phyloP scores from a whole-genome alignment of 1,284 basidiomycete species.

The Trichosporon sp. region DNA sequence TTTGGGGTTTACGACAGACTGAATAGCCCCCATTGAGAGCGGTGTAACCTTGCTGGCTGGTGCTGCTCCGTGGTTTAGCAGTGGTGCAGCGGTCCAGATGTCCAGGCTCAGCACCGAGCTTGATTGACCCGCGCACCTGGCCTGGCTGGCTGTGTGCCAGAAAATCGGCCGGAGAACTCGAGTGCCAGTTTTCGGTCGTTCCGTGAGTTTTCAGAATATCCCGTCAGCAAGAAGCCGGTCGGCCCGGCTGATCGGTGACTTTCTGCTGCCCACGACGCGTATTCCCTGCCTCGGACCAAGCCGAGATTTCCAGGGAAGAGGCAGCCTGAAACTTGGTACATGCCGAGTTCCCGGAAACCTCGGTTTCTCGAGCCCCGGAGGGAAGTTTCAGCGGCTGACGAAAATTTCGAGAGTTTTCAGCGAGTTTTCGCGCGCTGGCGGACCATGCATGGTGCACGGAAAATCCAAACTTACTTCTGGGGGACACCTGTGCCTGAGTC shows the following conservation, averaged over 20 bases:
- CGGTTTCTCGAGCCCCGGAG: not conserved
- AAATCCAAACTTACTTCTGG: not conserved
- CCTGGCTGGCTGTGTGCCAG: too few relatives aligned
- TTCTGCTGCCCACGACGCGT: not conserved
- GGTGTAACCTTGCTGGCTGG: not conserved
- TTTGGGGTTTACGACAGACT: not conserved
- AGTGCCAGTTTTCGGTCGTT: not conserved
- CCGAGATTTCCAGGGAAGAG: not conserved
- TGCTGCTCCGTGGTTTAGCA: too few relatives aligned
- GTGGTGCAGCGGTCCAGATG: too few relatives aligned
- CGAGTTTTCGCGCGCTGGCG: not conserved
- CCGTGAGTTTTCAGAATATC: not conserved
- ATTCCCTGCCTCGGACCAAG: not conserved
- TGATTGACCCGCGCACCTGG: not conserved
- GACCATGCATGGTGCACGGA: not conserved
- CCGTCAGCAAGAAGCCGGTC: not conserved
- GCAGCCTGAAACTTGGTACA: not conserved
- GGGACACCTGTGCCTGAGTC: not conserved
- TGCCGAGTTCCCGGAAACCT: not conserved
- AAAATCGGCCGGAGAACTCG: not conserved
- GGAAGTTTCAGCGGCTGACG: not conserved
- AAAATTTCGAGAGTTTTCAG: not conserved
- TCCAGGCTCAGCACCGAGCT: too few relatives aligned
- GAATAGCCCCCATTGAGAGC: not conserved
- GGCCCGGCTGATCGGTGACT: not conserved